Evolutionary conservation across 208 protist genomes (phyloP).

Genomic region (Acanthamoeba lugdunensis): DNA sequence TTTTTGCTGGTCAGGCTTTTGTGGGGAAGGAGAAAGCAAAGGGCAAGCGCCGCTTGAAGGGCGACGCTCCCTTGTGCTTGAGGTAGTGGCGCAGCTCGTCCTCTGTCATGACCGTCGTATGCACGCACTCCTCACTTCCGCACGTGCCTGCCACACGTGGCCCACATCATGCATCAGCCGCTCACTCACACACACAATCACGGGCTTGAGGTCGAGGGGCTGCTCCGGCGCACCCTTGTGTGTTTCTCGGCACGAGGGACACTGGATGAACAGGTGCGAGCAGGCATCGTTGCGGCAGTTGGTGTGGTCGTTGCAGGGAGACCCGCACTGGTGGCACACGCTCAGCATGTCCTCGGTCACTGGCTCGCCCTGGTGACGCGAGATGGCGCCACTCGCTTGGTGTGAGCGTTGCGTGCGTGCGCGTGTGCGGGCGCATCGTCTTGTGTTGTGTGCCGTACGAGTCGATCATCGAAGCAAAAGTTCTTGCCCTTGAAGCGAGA

Average conservation of each 20-base stretch:
- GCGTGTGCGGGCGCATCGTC: too few species aligned
- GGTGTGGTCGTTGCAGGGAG: neutral
- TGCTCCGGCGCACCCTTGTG: neutral
- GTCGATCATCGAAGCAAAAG: constrained; percentile 12
- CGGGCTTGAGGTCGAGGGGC: neutral
- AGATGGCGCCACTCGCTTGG: too few species aligned
- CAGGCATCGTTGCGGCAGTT: constrained; percentile 18
- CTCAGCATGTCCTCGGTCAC: constrained; percentile 11
- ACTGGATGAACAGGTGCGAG: constrained; percentile 27
- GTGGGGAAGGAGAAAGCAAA: neutral
- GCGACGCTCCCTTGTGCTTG: neutral
- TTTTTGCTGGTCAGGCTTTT: too few species aligned
- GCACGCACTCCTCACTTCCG: neutral
- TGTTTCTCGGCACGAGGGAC: neutral
- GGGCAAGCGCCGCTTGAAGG: neutral
- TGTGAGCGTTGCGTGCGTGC: neutral
- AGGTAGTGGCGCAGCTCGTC: constrained; percentile 30
- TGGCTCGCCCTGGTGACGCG: neutral
- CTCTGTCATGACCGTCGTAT: neutral
- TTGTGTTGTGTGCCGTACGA: neutral
- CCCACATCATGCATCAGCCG: too few species aligned
- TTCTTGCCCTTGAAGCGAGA: constrained; percentile 50
- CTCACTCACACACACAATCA: too few species aligned
- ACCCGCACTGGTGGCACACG: constrained; percentile 26
- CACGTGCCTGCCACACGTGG: neutral